Evolutionary conservation across 2,329 filamentous ascomycete genomes (phyloP).

Genomic region (Sporothrix mexicana): DNA sequence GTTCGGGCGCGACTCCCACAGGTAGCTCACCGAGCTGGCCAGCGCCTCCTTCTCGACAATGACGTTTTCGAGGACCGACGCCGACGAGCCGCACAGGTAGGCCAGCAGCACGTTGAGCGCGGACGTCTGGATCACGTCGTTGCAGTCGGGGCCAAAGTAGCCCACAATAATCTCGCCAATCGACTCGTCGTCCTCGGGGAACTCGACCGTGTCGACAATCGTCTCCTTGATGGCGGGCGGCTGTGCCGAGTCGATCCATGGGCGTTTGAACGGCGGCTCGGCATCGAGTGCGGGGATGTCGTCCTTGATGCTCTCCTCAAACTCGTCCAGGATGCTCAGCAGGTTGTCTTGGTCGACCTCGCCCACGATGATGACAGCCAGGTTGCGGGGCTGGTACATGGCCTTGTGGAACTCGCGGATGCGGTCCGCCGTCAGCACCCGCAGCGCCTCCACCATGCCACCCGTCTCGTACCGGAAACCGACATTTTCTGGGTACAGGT

Average conservation of each 20-base stretch:
- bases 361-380: constrained; percentile 90
- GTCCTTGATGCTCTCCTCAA: constrained; percentile 84
- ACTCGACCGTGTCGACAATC: constrained; percentile 78
- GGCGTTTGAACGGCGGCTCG: constrained; percentile 71
- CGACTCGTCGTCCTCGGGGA: constrained; percentile 95
- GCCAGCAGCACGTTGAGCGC: constrained; percentile 81
- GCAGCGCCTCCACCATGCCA: constrained; percentile 90
- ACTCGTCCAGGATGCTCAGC: constrained; percentile 79
- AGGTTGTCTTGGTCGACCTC: constrained; percentile 85
- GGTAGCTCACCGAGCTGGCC: constrained; percentile 82
- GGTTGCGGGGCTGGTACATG: constrained; percentile 97
- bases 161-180: constrained; percentile 85
- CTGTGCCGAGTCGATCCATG: constrained; percentile 88
- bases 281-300: constrained; percentile 76
- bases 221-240: constrained; percentile 75
- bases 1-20: constrained; percentile 78
- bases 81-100: constrained; percentile 91
- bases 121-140: constrained; percentile 68
- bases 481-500: constrained; percentile 85
- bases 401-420: constrained; percentile 94
- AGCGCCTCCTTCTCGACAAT: constrained; percentile 93
- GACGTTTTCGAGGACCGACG: constrained; percentile 87
- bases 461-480: constrained; percentile 99
- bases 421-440: constrained; percentile 82
- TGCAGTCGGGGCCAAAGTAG: constrained; percentile 85